Conservation (phyloP, 225 moss, liverwort and hornwort species). For the Neckera pumila region DNA sequence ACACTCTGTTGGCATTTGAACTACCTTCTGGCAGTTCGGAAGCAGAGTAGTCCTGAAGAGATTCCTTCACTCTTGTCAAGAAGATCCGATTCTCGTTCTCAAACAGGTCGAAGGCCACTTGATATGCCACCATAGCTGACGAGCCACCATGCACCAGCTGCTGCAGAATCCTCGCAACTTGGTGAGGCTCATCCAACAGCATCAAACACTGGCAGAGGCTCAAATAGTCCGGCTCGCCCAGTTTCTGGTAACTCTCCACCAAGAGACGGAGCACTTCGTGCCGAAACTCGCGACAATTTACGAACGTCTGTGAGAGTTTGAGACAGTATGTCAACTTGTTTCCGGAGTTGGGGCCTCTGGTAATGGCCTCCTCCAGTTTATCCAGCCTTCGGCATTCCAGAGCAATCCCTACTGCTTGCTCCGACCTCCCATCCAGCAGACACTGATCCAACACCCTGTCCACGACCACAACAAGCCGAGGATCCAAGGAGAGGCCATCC, state of each 20-base stretch:
- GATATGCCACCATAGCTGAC: conserved; percentile 61
- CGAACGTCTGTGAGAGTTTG: conserved; percentile 86
- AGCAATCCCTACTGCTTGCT: conserved; percentile 92
- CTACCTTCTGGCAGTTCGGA: not conserved
- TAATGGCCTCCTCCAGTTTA: conserved; percentile 84
- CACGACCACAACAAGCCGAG: conserved; percentile 59
- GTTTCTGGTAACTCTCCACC: conserved; percentile 64
- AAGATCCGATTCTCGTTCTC: conserved; percentile 85
- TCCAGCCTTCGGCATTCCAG: conserved; percentile 88
- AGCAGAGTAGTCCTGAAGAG: conserved; percentile 30
- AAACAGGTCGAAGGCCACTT: conserved; percentile 91
- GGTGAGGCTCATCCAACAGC: conserved; percentile 73
- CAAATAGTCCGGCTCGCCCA: conserved; percentile 61
- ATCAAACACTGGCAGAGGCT: conserved; percentile 91
- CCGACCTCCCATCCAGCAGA: conserved; percentile 62
- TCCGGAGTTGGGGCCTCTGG: conserved; percentile 44
- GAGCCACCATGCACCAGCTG: conserved; percentile 43
- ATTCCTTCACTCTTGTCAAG: conserved; percentile 51
- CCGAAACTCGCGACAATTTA: conserved; percentile 67
- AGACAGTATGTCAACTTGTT: conserved; percentile 64
- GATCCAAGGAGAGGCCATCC: conserved; percentile 46
- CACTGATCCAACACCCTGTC: conserved; percentile 90
- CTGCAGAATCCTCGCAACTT: conserved; percentile 60
- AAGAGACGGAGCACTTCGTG: conserved; percentile 69
- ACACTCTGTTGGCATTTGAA: not conserved